These are phyloP conservation scores for Eucalyptus rudis DNA, from an alignment of 345 rosid genomes.

Conservation along the genomic window DNA sequence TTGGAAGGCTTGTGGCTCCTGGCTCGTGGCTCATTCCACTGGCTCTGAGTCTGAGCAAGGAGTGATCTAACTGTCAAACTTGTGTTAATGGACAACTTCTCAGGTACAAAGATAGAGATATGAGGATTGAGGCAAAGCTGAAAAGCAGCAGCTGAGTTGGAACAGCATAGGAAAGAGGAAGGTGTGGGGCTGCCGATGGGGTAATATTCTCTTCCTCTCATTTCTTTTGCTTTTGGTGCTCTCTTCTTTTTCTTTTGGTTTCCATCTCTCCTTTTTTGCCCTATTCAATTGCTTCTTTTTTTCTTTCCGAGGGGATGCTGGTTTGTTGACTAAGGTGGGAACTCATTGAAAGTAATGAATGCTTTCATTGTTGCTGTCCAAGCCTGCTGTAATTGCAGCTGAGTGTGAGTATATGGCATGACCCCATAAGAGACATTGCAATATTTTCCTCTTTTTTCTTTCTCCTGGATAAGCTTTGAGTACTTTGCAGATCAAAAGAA, in stretches of 20 bases:
- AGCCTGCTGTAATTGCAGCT: not conserved
- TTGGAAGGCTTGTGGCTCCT: not conserved
- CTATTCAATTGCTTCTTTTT: not conserved
- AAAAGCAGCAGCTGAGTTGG: not conserved
- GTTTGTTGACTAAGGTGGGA: conserved; percentile 24
- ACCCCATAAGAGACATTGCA: not conserved
- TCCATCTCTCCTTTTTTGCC: not conserved
- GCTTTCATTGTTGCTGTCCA: not conserved
- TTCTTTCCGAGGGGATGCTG: conserved; percentile 1
- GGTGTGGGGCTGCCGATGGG: not conserved
- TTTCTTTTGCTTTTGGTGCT: not conserved
- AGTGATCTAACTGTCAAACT: not conserved
- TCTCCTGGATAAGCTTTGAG: not conserved
- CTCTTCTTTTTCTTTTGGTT: not conserved
- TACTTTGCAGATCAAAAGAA: not conserved
- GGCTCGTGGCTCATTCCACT: not conserved
- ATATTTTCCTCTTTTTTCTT: not conserved
- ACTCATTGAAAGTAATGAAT: conserved; percentile 22
- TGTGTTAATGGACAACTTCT: not conserved
- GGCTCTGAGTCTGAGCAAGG: not conserved
- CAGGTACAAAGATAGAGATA: not conserved
- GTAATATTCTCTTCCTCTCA: not conserved
- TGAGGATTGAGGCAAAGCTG: not conserved
- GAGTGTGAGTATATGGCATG: not conserved
- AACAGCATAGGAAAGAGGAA: not conserved